Conservation (phyloP, 2,329 filamentous ascomycete genomes). For the Phialophora chinensis region DNA sequence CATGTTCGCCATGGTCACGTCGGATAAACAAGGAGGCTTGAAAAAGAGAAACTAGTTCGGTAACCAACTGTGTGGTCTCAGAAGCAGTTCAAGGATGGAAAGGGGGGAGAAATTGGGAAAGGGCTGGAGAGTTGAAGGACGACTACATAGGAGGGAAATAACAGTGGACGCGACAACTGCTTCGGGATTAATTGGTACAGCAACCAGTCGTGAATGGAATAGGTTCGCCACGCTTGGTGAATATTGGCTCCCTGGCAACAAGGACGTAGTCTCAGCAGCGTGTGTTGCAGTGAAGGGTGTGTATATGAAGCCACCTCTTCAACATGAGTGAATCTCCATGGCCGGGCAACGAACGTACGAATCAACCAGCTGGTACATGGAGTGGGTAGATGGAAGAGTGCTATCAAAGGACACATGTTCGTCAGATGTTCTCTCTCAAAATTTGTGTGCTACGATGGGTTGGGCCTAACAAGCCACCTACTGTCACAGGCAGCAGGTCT, state of each 20-base stretch:
- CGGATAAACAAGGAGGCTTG: not conserved
- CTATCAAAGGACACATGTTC: too few species aligned
- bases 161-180: not conserved
- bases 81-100: not conserved
- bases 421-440: too few species aligned
- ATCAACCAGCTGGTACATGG: not conserved
- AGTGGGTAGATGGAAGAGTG: too few species aligned
- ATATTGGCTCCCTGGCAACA: not conserved
- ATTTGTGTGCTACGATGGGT: too few species aligned
- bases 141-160: not conserved
- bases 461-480: too few species aligned
- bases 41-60: not conserved
- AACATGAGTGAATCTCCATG: not conserved
- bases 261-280: not conserved
- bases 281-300: not conserved
- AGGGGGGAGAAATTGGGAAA: not conserved
- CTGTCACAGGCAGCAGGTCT: too few species aligned
- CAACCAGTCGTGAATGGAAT: not conserved
- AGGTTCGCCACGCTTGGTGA: not conserved
- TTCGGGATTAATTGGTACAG: not conserved
- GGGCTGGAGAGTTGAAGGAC: not conserved
- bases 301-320: not conserved
- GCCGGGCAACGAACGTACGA: not conserved
- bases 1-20: not conserved
- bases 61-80: not conserved